Percentiles rank a stretch among this genome's conserved stretches.
Conservation (phyloP, 139 green algal species). For the Ostreobium quekettii region DNA sequence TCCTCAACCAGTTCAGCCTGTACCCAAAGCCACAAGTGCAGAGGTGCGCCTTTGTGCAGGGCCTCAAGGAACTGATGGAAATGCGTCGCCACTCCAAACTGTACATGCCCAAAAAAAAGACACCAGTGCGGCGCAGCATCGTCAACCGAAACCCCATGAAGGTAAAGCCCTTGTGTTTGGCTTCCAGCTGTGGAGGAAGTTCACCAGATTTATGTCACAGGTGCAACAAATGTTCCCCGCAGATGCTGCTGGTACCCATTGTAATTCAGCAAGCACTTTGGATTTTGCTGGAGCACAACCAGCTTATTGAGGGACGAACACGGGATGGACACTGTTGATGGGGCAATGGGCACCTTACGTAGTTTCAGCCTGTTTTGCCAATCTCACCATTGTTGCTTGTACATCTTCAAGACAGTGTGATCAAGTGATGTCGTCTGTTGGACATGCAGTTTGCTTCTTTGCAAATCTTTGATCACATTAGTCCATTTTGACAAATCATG, state of each 20-base stretch:
- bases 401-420: too few relatives aligned
- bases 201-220: too few relatives aligned
- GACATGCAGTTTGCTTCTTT: slow-evolving; percentile 1
- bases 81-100: slow-evolving; percentile 74
- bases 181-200: not conserved
- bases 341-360: too few relatives aligned
- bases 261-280: too few relatives aligned
- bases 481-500: too few relatives aligned
- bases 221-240: too few relatives aligned
- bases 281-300: too few relatives aligned
- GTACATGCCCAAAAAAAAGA: slow-evolving; percentile 53
- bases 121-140: not conserved
- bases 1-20: slow-evolving; percentile 78
- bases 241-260: too few relatives aligned
- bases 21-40: slow-evolving; percentile 60
- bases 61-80: slow-evolving; percentile 62
- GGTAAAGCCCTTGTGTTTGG: slow-evolving; percentile 20
- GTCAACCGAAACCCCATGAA: slow-evolving; percentile 69
- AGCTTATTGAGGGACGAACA: too few relatives aligned
- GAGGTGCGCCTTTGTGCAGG: slow-evolving; percentile 53
- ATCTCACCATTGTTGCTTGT: slow-evolving; percentile 3
- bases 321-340: too few relatives aligned
- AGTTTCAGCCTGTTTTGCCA: too few relatives aligned
- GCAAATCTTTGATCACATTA: slow-evolving; percentile 8
- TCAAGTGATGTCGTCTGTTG: too few relatives aligned